Evolutionary conservation across 2,329 filamentous ascomycete genomes (phyloP).

Genomic region (Calonectria hawksworthii): DNA sequence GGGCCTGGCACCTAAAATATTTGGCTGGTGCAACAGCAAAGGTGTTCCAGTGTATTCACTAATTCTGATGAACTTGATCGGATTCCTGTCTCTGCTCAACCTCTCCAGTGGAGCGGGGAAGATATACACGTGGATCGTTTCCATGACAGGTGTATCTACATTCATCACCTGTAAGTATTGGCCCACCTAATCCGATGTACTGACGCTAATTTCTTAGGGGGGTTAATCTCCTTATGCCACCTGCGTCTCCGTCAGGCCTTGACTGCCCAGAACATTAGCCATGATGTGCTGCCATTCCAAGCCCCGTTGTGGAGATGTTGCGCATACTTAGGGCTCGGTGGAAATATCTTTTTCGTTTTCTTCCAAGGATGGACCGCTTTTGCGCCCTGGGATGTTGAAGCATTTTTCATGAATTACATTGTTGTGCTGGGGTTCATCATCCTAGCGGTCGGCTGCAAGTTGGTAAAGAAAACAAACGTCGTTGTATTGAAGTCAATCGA

Average conservation of each 20-base stretch:
- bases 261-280: conserved; percentile 24
- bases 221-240: conserved; percentile 21
- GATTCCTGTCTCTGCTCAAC: conserved; percentile 33
- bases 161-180: conserved; percentile 16
- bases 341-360: conserved; percentile 9
- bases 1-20: conserved; percentile 65
- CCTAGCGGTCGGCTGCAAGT: not conserved
- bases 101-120: conserved; percentile 20
- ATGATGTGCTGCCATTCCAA: conserved; percentile 20
- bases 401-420: conserved; percentile 17
- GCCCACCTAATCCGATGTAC: too few relatives aligned
- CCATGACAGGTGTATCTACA: conserved; percentile 15
- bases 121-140: conserved; percentile 21
- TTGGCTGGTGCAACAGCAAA: conserved; percentile 63
- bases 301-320: conserved; percentile 14
- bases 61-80: conserved; percentile 31
- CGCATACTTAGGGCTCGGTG: conserved; percentile 1
- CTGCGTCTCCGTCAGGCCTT: conserved; percentile 23
- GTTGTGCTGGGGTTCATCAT: conserved; percentile 3
- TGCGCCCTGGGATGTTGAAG: not conserved
- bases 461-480: not conserved
- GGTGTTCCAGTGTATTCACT: conserved; percentile 51
- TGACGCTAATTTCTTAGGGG: not conserved
- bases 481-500: not conserved
- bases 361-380: conserved; percentile 15